A percentile compares a stretch with the other conserved stretches of the same genome.
phyloP scores from a whole-genome alignment of 768 basidiomycete species.

The Trametes maxima region DNA sequence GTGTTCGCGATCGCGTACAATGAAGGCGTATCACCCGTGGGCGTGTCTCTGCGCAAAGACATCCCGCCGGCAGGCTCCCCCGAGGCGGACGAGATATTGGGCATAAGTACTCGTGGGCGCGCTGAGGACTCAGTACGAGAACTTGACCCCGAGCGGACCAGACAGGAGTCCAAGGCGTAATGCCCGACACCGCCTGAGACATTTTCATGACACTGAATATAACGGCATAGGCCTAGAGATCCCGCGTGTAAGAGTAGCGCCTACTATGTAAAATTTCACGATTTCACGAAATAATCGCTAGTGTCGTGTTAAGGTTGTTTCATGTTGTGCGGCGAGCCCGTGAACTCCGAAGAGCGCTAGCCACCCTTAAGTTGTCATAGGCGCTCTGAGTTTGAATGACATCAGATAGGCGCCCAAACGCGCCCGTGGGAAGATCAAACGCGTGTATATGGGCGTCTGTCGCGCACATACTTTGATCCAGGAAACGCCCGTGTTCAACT shows the following conservation, averaged over 20 bases:
- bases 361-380: neutral
- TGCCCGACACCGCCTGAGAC: neutral
- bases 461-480: neutral
- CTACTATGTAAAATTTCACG: slow-evolving; percentile 4
- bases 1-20: slow-evolving; percentile 38
- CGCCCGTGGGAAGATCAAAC: slow-evolving; percentile 14
- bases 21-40: slow-evolving; percentile 38
- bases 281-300: neutral
- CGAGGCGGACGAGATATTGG: slow-evolving; percentile 40
- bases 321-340: neutral
- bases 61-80: slow-evolving; percentile 37
- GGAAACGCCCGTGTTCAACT: slow-evolving; percentile 20
- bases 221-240: slow-evolving; percentile 5
- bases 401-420: slow-evolving; percentile 14
- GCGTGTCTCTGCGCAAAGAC: slow-evolving; percentile 37
- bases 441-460: slow-evolving; percentile 10
- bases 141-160: neutral
- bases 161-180: neutral
- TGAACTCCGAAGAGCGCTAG: too few species aligned
- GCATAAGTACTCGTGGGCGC: slow-evolving; percentile 20
- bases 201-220: neutral
- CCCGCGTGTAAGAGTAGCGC: slow-evolving; percentile 11
- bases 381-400: slow-evolving; percentile 8
- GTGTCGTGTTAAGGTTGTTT: neutral
- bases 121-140: neutral